phyloP scores from a whole-genome alignment of 106 monocot species.

The Acanthochlamys bracteata region DNA sequence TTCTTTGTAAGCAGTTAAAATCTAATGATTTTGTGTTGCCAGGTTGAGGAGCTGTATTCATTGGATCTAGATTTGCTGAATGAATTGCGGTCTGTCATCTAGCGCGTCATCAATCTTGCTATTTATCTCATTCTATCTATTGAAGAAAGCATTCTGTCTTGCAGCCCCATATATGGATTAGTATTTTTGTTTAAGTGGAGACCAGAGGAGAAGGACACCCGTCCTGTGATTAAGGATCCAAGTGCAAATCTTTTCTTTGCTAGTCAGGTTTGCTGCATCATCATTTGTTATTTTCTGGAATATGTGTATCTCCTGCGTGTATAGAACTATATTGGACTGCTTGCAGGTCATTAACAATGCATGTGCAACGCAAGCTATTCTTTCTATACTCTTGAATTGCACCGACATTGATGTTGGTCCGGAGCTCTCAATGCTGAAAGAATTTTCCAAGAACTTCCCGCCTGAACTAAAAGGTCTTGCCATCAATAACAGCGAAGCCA shows the following conservation, averaged over 20 bases:
- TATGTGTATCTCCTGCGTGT: background rate
- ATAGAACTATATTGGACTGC: background rate
- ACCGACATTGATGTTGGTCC: conserved; percentile 27
- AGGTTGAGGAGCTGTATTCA: conserved; percentile 72
- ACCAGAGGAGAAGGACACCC: conserved; percentile 77
- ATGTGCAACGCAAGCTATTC: conserved; percentile 98
- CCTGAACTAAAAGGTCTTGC: conserved; percentile 89
- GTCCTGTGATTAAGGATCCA: conserved; percentile 57
- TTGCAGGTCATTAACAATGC: conserved; percentile 94
- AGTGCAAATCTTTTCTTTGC: conserved; percentile 85
- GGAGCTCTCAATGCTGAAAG: conserved; percentile 66
- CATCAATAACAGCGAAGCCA: conserved; percentile 53
- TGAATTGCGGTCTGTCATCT: conserved; percentile 31
- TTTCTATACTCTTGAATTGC: conserved; percentile 84
- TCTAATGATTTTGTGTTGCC: background rate
- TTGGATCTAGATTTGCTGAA: conserved; percentile 53
- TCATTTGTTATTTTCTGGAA: background rate
- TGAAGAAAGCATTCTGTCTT: background rate
- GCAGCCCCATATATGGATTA: conserved; percentile 82
- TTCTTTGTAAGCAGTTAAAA: too few species aligned
- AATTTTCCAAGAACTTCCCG: conserved; percentile 88
- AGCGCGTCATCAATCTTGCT: background rate
- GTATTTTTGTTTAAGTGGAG: conserved; percentile 95
- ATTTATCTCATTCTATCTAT: background rate
- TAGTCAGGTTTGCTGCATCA: conserved; percentile 55